A percentile compares a stretch with the other conserved stretches of the same genome.
Conservation (phyloP, 352 stramenopile species). For the Globisporangium radiosum region DNA sequence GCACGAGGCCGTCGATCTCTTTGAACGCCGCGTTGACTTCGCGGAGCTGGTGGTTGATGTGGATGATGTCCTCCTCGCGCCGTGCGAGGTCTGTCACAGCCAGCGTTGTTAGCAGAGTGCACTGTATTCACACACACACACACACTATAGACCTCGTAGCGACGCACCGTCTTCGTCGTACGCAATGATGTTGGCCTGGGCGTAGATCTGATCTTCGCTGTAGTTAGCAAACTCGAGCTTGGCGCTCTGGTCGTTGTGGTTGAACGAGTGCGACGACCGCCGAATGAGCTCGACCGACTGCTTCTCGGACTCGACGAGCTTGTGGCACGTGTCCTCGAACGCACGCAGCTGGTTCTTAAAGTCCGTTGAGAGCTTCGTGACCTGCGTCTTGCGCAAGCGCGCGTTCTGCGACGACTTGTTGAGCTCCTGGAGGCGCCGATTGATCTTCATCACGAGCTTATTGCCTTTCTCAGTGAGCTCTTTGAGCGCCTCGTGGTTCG, state of each 20-base stretch:
- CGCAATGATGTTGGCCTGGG: conserved; percentile 73
- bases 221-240: conserved; percentile 65
- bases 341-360: conserved; percentile 75
- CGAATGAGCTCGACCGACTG: conserved; percentile 76
- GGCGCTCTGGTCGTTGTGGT: conserved; percentile 26
- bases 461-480: conserved; percentile 82
- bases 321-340: conserved; percentile 72
- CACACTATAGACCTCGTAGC: not conserved
- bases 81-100: conserved; percentile 49
- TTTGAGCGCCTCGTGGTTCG: conserved; percentile 76
- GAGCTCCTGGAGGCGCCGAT: conserved; percentile 69
- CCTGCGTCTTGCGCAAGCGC: conserved; percentile 58
- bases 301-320: conserved; percentile 61
- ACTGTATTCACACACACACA: not conserved
- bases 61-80: conserved; percentile 82
- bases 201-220: conserved; percentile 85
- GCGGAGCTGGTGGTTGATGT: conserved; percentile 83
- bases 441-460: conserved; percentile 75
- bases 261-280: conserved; percentile 69
- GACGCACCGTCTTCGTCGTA: conserved; percentile 80
- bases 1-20: conserved; percentile 78
- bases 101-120: not conserved
- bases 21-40: conserved; percentile 83
- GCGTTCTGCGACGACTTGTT: conserved; percentile 42
- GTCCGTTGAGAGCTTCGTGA: conserved; percentile 77